These are phyloP conservation scores for Pestalotiopsis sp. DNA, from an alignment of 2,329 filamentous ascomycete genomes.

Conservation along the genomic window DNA sequence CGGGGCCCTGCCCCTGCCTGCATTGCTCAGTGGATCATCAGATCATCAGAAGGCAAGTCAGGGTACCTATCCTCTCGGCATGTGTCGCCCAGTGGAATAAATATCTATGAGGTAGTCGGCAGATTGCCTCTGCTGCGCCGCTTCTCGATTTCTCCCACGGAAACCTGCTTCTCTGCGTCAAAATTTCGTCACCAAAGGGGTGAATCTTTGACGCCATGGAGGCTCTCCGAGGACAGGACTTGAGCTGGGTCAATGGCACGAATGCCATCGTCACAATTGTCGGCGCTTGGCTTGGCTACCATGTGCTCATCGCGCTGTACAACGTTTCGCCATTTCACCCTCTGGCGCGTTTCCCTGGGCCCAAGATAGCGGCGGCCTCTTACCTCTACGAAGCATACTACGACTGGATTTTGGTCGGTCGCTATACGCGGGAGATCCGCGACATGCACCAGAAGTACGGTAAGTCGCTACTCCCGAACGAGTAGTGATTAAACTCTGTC, in stretches of 20 bases:
- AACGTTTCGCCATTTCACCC: conserved; percentile 24
- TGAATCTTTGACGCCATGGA: not conserved
- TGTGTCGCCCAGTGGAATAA: too few species aligned
- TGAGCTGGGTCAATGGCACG: not conserved
- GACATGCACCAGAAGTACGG: conserved; percentile 25
- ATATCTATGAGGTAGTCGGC: too few species aligned
- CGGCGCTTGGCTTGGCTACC: not conserved
- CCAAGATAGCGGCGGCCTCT: conserved; percentile 19
- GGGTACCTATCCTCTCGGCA: too few species aligned
- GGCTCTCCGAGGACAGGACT: not conserved
- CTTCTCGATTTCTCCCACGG: not conserved
- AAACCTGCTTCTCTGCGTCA: not conserved
- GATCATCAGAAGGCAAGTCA: too few species aligned
- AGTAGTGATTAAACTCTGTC: too few species aligned
- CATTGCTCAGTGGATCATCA: too few species aligned
- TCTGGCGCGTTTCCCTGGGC: conserved; percentile 22
- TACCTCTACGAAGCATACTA: conserved; percentile 24
- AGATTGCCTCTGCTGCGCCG: too few species aligned
- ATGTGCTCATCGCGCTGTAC: conserved; percentile 14
- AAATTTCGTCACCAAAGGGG: not conserved
- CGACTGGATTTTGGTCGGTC: conserved; percentile 19
- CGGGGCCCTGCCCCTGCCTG: too few species aligned
- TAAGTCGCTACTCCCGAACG: not conserved
- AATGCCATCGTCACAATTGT: not conserved
- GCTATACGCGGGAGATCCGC: conserved; percentile 19